Base-by-base conservation (phyloP, 2,329 filamentous ascomycete species). In the Pseudocercospora fijiensis region DNA sequence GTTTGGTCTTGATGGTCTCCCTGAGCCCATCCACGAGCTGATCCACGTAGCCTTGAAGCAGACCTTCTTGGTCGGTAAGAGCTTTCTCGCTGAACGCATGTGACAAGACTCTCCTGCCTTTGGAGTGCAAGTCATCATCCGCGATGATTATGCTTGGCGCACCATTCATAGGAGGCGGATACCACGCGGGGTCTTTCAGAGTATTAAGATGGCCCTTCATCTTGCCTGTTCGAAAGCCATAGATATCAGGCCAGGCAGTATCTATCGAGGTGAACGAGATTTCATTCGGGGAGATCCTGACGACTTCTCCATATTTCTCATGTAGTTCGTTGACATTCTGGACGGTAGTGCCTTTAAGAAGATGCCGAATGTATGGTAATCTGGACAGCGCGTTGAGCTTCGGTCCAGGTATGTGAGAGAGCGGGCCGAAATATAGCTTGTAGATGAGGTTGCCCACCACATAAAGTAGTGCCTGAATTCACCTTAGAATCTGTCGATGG, bases 341-440 rank as follows among this genome's bases (percentile, higher is more conserved):
- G 53, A 67, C 65, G 3, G 70, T 71, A 10, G 67, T 69, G 2
- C 70, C 70, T 43, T 66, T 67, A 8, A 72, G 22, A 4, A 70
- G 56, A 67, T 70, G 66, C 16, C 67, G 62, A 49, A 70, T 57
- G 56, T 70, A 69, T 3, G 72, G 73, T 9, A 74, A 51, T 7
- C 70, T 58, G 13, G 65, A 67, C 6, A 74, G 6, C 4, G 70
- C 69, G 30, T 70, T 72, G 41, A 73, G 55, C 55, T 75, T 74
- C 0, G 81, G 79, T 0, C 81, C 81, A 2, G 80, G 80, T 16
- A 80, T 77, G 37, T 79, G 75, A 20, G 71, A 70, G 0, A 83
- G 72, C 7, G 80, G 79, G 49, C 79, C 76, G 64, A 82, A 78
- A 65, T 75, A 80, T 20, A 79, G 57, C 57, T 76, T 77, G 68